Conservation (phyloP, 2,329 filamentous ascomycete genomes). For the Fusarium poae region DNA sequence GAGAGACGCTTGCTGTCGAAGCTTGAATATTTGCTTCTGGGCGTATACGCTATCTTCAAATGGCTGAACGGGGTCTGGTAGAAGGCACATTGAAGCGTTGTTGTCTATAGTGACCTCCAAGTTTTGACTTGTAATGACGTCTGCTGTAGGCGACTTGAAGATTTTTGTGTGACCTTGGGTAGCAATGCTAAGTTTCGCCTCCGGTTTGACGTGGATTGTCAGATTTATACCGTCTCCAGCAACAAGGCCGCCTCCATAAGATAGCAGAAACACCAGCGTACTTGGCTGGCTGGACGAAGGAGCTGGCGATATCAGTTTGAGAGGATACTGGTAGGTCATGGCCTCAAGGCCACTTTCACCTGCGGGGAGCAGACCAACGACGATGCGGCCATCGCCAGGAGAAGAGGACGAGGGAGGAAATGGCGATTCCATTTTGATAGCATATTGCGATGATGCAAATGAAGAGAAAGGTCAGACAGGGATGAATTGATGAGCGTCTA, state of each 20-base stretch:
- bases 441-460: slow-evolving; percentile 38
- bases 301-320: slow-evolving; percentile 90
- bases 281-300: slow-evolving; percentile 74
- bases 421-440: slow-evolving; percentile 69
- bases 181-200: slow-evolving; percentile 75
- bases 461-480: background rate
- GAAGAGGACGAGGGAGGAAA: slow-evolving; percentile 80
- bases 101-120: slow-evolving; percentile 65
- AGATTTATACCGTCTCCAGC: slow-evolving; percentile 87
- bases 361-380: slow-evolving; percentile 79
- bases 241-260: slow-evolving; percentile 93
- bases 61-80: slow-evolving; percentile 94
- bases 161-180: slow-evolving; percentile 93
- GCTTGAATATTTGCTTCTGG: slow-evolving; percentile 83
- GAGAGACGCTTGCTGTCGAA: slow-evolving; percentile 70
- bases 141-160: slow-evolving; percentile 78
- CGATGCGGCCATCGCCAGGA: slow-evolving; percentile 83
- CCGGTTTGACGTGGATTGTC: slow-evolving; percentile 71
- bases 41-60: slow-evolving; percentile 87
- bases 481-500: background rate
- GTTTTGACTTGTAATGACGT: slow-evolving; percentile 69
- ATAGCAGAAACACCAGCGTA: slow-evolving; percentile 87
- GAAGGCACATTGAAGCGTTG: slow-evolving; percentile 70
- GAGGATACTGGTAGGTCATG: slow-evolving; percentile 90
- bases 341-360: slow-evolving; percentile 77